Evolutionary conservation across 345 rosid genomes (phyloP), one percentile per base, ranked within the genome.

Genomic region (Physaria fendleri): DNA sequence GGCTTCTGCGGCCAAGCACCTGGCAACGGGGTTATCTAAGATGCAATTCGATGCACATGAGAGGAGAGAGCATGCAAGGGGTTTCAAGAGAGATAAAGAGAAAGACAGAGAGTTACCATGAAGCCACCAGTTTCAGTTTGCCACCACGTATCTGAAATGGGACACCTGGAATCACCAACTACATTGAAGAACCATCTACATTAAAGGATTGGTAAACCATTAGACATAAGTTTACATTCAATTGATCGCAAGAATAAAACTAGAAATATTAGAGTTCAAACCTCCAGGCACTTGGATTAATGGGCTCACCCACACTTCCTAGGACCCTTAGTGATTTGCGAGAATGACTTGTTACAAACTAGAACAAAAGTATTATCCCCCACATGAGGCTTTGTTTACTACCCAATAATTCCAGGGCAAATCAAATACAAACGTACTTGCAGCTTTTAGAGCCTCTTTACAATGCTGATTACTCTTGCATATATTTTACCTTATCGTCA

Each of bases 1-100:
- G 99, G 99, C 75, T 93, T 93, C 79, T 87, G 99, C 0, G 95
- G 90, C 99, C 99, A 93, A 55, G 97, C 99, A 66, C 97, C 97
- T 5, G 99, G 97, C 62, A 93, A 74, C 41, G 99, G 99, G 37
- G 97, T 82, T 58, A 93, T 87, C 99, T 93, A 88, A 67, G 38
- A 71, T 54, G 32, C 59, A 43, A 58, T 41, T 35, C 38, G 47
- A 48, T 24, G 44, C 25, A 64, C 47, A 71, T 71, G 34, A 66
- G 48, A 24, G 39, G 6, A 28, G 16, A 34, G 33, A 39, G 47
- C 6, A 71, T 18, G 37, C 14, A 14, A 71, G 48, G 18, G 37
- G 40, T 30, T 35, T 43, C 32, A 44, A 46, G 3, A 17, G 33
- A 33, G 6, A 63, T 3, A 44, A 18, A 22, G 15, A 63, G 63